These are phyloP conservation scores for Setaria viridis DNA, from an alignment of 202 grass and related monocot species.

Conservation along the genomic window DNA sequence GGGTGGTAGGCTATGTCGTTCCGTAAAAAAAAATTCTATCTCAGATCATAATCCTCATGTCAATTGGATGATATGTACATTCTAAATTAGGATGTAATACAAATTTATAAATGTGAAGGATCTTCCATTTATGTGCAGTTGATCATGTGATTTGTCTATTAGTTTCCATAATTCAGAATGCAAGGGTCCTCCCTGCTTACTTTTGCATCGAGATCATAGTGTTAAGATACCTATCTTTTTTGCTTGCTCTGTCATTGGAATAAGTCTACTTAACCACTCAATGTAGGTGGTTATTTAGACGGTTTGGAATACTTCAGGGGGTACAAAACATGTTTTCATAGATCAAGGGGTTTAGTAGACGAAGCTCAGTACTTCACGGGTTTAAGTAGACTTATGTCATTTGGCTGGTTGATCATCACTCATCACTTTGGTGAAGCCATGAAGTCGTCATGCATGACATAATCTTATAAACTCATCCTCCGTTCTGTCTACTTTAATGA, in stretches of 20 bases:
- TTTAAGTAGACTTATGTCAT: background rate
- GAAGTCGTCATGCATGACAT: background rate
- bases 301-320: too few relatives aligned
- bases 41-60: slow-evolving; percentile 1
- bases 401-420: background rate
- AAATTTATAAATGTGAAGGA: background rate
- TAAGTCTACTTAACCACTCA: too few relatives aligned
- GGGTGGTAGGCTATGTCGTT: background rate
- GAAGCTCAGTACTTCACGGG: background rate
- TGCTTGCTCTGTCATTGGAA: slow-evolving; percentile 11
- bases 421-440: background rate
- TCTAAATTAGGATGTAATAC: background rate
- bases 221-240: slow-evolving; percentile 16
- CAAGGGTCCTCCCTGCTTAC: background rate
- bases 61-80: background rate
- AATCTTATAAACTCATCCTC: background rate
- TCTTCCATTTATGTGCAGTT: background rate
- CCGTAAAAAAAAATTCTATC: background rate
- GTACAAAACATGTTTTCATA: too few relatives aligned
- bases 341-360: too few relatives aligned
- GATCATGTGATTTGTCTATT: too few relatives aligned
- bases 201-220: slow-evolving; percentile 7
- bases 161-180: slow-evolving; percentile 3
- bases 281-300: too few relatives aligned
- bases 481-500: slow-evolving; percentile 16